Evolutionary conservation across 306 rosid species (phyloP).

Genomic region (Acacia crassicarpa): DNA sequence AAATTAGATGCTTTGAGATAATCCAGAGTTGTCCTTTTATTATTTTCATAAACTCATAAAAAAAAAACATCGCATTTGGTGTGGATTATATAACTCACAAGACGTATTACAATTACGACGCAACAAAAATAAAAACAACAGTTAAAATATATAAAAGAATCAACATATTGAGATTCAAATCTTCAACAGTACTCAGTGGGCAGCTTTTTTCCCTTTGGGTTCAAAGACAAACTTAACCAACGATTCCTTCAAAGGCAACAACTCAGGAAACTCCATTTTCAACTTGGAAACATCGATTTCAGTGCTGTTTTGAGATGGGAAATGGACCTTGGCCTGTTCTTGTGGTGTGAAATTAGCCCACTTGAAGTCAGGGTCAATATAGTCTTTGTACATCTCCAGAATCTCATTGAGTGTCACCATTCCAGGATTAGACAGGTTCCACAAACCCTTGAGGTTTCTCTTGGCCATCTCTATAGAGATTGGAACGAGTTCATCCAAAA

Average conservation of each 20-base stretch:
- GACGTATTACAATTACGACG: neutral
- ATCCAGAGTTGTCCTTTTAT: neutral
- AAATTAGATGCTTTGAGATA: neutral
- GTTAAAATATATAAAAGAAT: neutral
- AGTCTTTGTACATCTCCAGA: slow-evolving; percentile 23
- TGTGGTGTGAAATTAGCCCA: slow-evolving; percentile 6
- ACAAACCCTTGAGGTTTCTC: slow-evolving; percentile 23
- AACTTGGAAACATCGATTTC: slow-evolving; percentile 49
- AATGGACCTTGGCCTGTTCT: slow-evolving; percentile 5
- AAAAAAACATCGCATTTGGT: neutral
- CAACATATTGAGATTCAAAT: neutral
- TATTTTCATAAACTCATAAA: slow-evolving; percentile 2
- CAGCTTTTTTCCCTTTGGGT: slow-evolving; percentile 43
- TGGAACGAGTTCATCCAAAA: slow-evolving; percentile 22
- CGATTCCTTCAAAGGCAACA: slow-evolving; percentile 47
- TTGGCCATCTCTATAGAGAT: slow-evolving; percentile 29
- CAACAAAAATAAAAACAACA: neutral
- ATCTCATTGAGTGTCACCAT: slow-evolving; percentile 22
- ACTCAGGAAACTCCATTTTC: slow-evolving; percentile 54
- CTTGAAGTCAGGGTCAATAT: slow-evolving; percentile 15
- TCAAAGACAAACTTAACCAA: slow-evolving; percentile 49
- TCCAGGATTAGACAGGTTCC: slow-evolving; percentile 24
- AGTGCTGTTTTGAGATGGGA: neutral
- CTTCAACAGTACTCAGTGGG: neutral
- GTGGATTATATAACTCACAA: neutral